These are phyloP conservation scores for Stagonosporopsis vannaccii DNA, from an alignment of 2,329 filamentous ascomycete genomes.

Conservation along the genomic window DNA sequence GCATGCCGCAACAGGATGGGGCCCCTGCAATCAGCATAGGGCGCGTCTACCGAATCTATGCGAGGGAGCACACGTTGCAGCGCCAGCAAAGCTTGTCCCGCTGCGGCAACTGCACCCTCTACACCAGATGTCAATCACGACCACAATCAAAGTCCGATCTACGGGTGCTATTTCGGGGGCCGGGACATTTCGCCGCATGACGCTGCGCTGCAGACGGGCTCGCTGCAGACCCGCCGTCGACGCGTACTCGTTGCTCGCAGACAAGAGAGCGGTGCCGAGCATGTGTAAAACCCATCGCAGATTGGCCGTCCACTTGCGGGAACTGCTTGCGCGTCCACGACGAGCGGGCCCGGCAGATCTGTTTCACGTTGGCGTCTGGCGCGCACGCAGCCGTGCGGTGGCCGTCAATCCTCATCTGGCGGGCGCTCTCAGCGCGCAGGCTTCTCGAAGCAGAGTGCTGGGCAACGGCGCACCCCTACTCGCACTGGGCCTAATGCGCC, in stretches of 20 bases:
- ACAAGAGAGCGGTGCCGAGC: conserved; percentile 2
- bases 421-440: background rate
- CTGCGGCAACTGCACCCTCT: background rate
- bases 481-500: conserved; percentile 7
- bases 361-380: conserved; percentile 39
- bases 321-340: conserved; percentile 43
- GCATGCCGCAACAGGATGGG: conserved; percentile 2
- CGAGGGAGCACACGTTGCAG: conserved; percentile 17
- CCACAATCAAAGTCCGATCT: background rate
- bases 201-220: conserved; percentile 3
- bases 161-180: conserved; percentile 14
- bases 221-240: conserved; percentile 9
- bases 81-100: conserved; percentile 2
- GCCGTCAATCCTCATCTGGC: conserved; percentile 29
- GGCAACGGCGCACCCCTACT: conserved; percentile 21
- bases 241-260: conserved; percentile 20
- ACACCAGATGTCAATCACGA: background rate
- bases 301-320: conserved; percentile 15
- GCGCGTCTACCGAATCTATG: conserved; percentile 16
- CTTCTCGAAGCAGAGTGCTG: conserved; percentile 20
- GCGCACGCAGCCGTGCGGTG: conserved; percentile 24
- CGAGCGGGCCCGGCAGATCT: conserved; percentile 35
- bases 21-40: conserved; percentile 18
- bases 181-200: conserved; percentile 16
- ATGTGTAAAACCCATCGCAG: conserved; percentile 13